Percentiles rank a stretch among this genome's conserved stretches.
Conservation (phyloP, 2,329 filamentous ascomycete genomes). For the Stagonosporopsis tanaceti region DNA sequence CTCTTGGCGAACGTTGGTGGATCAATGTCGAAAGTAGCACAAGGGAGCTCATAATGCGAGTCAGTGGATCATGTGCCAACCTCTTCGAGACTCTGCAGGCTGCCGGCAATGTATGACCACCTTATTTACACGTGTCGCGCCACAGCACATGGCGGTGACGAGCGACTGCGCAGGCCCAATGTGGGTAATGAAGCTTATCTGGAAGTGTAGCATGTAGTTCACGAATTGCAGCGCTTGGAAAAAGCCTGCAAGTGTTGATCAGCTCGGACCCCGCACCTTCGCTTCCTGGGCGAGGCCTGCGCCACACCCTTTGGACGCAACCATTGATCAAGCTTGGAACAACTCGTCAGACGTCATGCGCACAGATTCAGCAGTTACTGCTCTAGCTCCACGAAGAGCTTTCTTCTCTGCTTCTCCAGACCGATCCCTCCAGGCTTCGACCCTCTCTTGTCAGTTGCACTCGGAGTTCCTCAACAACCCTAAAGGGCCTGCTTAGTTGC, state of each 20-base stretch:
- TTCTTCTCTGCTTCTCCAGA: background rate
- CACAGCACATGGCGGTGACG: constrained; percentile 22
- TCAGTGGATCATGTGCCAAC: background rate
- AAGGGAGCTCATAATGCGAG: background rate
- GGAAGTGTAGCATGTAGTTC: constrained; percentile 9
- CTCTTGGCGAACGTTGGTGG: background rate
- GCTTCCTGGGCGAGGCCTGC: constrained; percentile 31
- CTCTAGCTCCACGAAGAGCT: constrained; percentile 11
- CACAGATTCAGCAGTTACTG: constrained; percentile 15
- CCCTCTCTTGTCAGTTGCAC: background rate
- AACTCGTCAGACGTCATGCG: constrained; percentile 40
- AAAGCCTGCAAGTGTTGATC: constrained; percentile 22
- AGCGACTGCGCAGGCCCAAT: constrained; percentile 5
- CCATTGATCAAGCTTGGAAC: constrained; percentile 26
- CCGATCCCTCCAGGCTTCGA: background rate
- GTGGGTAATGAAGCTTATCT: constrained; percentile 25
- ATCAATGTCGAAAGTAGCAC: background rate
- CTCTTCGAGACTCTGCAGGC: background rate
- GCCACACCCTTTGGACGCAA: constrained; percentile 33
- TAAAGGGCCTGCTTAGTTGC: constrained; percentile 5
- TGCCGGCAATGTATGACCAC: constrained; percentile 5
- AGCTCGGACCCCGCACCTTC: constrained; percentile 36
- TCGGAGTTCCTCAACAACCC: constrained; percentile 1
- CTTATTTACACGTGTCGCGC: constrained; percentile 19
- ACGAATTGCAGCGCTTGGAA: constrained; percentile 26